A percentile compares a stretch with the other conserved stretches of the same genome.
Evolutionary conservation across 31 red algal genomes (phyloP).

Genomic region (Odonthalia washingtoniensis): DNA sequence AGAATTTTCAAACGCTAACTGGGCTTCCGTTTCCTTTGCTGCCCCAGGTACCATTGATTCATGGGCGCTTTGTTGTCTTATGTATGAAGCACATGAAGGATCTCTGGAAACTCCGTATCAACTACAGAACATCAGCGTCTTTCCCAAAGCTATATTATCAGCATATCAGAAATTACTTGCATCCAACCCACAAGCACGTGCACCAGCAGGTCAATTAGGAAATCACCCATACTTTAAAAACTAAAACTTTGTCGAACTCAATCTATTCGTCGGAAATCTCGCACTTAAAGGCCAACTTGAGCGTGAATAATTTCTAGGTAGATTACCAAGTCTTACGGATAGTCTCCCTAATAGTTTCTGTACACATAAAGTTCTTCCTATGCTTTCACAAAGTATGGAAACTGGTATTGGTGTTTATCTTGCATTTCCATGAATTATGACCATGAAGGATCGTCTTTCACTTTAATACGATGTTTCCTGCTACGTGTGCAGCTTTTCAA

Average conservation of each 20-base stretch:
- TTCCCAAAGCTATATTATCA: conserved; percentile 84
- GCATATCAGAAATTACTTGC: conserved; percentile 92
- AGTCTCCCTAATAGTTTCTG: conserved; percentile 86
- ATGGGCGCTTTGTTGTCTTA: conserved; percentile 96
- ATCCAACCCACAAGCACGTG: conserved; percentile 62
- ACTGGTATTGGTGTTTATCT: conserved; percentile 43
- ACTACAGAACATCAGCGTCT: conserved; percentile 42
- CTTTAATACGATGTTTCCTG: conserved; percentile 54
- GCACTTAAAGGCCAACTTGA: conserved; percentile 85
- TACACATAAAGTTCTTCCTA: conserved; percentile 85
- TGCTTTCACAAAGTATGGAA: conserved; percentile 74
- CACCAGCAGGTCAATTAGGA: conserved; percentile 69
- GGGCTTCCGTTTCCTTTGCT: conserved; percentile 60
- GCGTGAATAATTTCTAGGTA: conserved; percentile 75
- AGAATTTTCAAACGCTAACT: conserved; percentile 73
- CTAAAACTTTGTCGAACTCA: conserved; percentile 84
- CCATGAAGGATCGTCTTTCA: conserved; percentile 66
- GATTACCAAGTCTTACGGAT: conserved; percentile 70
- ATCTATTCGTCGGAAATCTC: conserved; percentile 91
- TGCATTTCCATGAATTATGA: conserved; percentile 73
- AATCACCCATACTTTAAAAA: conserved; percentile 76
- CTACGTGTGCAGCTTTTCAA: conserved; percentile 65
- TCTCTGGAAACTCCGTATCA: conserved; percentile 74
- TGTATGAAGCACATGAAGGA: conserved; percentile 86
- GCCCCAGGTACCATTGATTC: conserved; percentile 82